phyloP scores from a whole-genome alignment of 768 basidiomycete species.

The Auricularia sp. region DNA sequence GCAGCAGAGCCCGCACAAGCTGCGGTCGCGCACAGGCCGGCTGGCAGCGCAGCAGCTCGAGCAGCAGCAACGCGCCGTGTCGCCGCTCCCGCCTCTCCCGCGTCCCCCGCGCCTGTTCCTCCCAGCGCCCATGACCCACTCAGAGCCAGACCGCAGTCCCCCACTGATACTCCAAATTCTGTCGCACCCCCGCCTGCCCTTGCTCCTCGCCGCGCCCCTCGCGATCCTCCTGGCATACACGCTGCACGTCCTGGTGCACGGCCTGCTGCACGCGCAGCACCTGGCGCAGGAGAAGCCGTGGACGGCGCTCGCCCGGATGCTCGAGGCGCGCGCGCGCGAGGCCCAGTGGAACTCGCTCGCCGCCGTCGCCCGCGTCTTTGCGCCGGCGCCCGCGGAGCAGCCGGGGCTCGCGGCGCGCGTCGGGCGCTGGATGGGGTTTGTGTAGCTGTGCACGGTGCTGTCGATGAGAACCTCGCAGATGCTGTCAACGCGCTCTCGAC shows the following conservation, averaged over 20 bases:
- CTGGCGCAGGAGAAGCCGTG: not conserved
- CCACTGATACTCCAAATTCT: slow-evolving; percentile 24
- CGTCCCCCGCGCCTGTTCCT: not conserved
- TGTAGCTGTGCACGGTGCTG: not conserved
- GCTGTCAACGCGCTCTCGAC: not conserved
- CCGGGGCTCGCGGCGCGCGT: not conserved
- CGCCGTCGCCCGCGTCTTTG: not conserved
- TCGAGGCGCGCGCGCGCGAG: not conserved
- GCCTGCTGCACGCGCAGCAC: not conserved
- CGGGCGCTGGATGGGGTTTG: not conserved
- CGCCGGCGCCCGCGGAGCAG: not conserved
- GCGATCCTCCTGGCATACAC: not conserved
- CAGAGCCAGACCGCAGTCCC: not conserved
- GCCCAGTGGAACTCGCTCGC: not conserved
- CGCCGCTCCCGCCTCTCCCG: not conserved
- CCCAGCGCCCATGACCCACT: not conserved
- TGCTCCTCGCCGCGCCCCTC: slow-evolving; percentile 22
- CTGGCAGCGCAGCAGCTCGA: not conserved
- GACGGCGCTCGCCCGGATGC: not conserved
- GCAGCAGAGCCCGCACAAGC: not conserved
- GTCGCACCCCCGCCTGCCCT: slow-evolving; percentile 27
- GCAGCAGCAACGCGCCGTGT: not conserved
- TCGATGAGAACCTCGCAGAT: not conserved
- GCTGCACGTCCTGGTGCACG: not conserved
- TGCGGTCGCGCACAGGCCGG: not conserved